These are phyloP conservation scores for Aspergillus bombycis DNA, from an alignment of 2,329 filamentous ascomycete species.

Conservation along the genomic window DNA sequence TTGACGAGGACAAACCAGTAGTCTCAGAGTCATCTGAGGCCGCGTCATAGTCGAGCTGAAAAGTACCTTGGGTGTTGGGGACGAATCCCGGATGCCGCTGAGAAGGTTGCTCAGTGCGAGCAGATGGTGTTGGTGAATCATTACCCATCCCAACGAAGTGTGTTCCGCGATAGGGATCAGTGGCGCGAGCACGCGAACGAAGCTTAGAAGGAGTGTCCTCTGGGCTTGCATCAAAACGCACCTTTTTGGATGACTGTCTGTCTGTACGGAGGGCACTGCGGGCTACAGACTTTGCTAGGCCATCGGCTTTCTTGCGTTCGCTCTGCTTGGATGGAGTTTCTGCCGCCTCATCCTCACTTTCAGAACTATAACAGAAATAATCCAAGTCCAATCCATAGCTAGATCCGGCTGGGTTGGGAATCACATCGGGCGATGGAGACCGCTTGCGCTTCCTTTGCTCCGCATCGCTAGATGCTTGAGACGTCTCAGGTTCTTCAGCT, in stretches of 20 bases:
- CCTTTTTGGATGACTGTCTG: constrained; percentile 31
- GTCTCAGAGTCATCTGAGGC: constrained; percentile 29
- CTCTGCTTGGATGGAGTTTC: constrained; percentile 14
- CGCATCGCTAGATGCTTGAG: constrained; percentile 4
- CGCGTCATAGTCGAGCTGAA: constrained; percentile 35
- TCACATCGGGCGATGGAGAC: constrained; percentile 42
- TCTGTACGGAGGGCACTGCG: constrained; percentile 24
- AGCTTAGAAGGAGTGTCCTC: constrained; percentile 38
- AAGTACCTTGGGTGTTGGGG: constrained; percentile 30
- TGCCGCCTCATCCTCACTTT: constrained; percentile 33
- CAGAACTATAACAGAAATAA: constrained; percentile 41
- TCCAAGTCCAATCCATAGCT: constrained; percentile 46
- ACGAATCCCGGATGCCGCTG: constrained; percentile 25
- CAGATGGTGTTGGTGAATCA: constrained; percentile 19
- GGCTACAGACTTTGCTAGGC: constrained; percentile 16
- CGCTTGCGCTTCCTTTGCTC: constrained; percentile 43
- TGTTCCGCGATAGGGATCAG: constrained; percentile 27
- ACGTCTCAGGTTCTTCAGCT: constrained; percentile 9
- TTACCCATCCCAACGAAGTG: constrained; percentile 27
- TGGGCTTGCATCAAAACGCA: constrained; percentile 39
- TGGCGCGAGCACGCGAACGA: constrained; percentile 25
- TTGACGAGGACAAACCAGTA: constrained; percentile 17
- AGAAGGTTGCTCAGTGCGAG: constrained; percentile 9
- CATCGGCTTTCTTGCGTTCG: constrained; percentile 15
- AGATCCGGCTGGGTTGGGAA: constrained; percentile 44